phyloP scores from a whole-genome alignment of 2,329 filamentous ascomycete species.

The Uncinocarpus reesii region DNA sequence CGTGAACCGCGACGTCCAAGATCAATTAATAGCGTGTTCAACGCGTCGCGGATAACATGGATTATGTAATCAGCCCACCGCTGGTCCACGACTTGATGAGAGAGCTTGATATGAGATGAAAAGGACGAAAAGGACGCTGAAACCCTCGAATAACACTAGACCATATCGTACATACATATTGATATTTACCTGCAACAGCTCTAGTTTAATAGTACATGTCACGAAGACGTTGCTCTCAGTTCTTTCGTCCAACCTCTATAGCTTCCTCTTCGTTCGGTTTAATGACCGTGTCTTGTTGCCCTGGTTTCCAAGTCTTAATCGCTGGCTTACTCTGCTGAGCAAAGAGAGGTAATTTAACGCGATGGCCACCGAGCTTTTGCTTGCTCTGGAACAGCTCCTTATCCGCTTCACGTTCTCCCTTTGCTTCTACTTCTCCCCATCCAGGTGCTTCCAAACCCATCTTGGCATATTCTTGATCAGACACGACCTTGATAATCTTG shows the following conservation, averaged over 20 bases:
- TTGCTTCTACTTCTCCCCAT: slow-evolving; percentile 35
- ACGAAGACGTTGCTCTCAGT: background rate
- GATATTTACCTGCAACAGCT: background rate
- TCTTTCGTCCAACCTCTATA: background rate
- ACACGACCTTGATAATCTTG: slow-evolving; percentile 46
- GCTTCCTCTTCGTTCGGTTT: background rate
- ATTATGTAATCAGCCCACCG: too few relatives aligned
- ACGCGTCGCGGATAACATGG: slow-evolving; percentile 4
- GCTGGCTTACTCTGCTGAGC: background rate
- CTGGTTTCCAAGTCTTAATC: slow-evolving; percentile 4
- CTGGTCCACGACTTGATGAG: too few relatives aligned
- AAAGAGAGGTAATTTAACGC: slow-evolving; percentile 8
- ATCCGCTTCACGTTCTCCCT: slow-evolving; percentile 15
- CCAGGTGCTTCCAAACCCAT: slow-evolving; percentile 41
- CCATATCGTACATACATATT: background rate
- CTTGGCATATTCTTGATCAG: slow-evolving; percentile 44
- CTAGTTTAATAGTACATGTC: slow-evolving; percentile 2
- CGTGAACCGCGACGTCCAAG: background rate
- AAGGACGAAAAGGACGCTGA: too few relatives aligned
- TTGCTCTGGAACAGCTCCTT: slow-evolving; percentile 12
- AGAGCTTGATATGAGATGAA: too few relatives aligned
- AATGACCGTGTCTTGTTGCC: background rate
- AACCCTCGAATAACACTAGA: background rate
- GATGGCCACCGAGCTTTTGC: slow-evolving; percentile 11
- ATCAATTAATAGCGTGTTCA: background rate